Evolutionary conservation across 805 yeast species (phyloP), one percentile per base, ranked within the genome.

Genomic region (Wickerhamiella azymoides): DNA sequence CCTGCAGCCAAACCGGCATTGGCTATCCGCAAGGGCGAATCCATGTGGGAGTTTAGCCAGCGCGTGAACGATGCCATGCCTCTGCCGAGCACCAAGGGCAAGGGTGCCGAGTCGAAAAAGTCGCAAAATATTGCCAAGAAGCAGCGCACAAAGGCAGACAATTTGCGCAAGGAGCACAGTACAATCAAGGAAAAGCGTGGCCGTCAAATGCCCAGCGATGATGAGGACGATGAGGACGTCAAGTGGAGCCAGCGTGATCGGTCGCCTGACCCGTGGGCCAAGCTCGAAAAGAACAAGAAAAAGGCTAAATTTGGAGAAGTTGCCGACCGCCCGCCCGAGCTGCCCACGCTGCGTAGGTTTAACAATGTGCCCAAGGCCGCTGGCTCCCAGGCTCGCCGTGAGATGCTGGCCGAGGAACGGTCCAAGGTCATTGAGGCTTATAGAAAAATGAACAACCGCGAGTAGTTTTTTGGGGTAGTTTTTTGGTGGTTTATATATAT

Each of bases 181-280:
- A 46, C 47, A 32, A 33, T 49, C 28, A 43, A 43, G 37, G 54
- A 50, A 11, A 50, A 51, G 46, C 45, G 50, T 13, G 44, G 44
- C 10, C 24, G 44, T 19, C 19, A 36, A 10, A 41, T 49, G 14
- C 50, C 58, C 37, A 59, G 61, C 11, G 57, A 52, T 7, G 54
- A 51, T 32, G 52, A 56, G 26, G 57, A 56, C 26, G 51, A 47
- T 7, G 50, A 43, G 17, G 30, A 43, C 32, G 27, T 39, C 47
- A 48, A 46, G 46, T 47, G 52, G 45, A 42, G 43, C 43, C 51
- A 50, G 49, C 49, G 61, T 40, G 64, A 56, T 16, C 49, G 56
- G n/a, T 65, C 67, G 10, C 70, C 69, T n/a, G 71, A 66, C 52
- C 66, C 69, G 3, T 66, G 69, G 69, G 63, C 63, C 10, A 50